phyloP scores from a whole-genome alignment of 306 rosid species.

The Sicyos edulis region DNA sequence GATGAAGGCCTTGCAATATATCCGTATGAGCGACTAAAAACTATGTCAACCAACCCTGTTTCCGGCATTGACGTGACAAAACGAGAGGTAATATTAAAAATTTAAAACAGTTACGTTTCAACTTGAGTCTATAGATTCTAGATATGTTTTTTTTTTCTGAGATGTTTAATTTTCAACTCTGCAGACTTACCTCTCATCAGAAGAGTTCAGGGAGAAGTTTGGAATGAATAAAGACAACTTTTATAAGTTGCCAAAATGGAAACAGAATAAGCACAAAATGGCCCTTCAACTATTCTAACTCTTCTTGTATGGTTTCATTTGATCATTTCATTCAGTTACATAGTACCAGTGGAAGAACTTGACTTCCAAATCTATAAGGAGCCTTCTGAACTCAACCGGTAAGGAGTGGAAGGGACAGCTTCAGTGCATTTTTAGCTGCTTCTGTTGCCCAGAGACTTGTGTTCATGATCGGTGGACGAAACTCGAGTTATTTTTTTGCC shows the following conservation, averaged over 20 bases:
- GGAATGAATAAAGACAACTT: constrained; percentile 69
- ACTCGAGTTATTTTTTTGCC: constrained; percentile 23
- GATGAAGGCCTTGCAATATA: constrained; percentile 62
- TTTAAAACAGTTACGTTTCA: constrained; percentile 11
- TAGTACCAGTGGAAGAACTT: constrained; percentile 48
- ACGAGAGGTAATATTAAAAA: constrained; percentile 61
- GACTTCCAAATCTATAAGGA: constrained; percentile 27
- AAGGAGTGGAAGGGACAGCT: constrained; percentile 66
- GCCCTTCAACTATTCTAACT: constrained; percentile 75
- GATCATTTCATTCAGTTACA: constrained; percentile 28
- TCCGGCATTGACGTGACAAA: constrained; percentile 78
- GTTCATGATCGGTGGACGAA: constrained; percentile 38
- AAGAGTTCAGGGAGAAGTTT: constrained; percentile 67
- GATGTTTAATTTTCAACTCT: constrained; percentile 28
- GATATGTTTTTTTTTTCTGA: constrained; percentile 23
- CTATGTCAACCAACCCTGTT: constrained; percentile 52
- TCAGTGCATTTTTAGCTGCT: constrained; percentile 72
- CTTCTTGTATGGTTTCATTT: constrained; percentile 23
- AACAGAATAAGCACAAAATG: constrained; percentile 95
- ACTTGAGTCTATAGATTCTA: constrained; percentile 8
- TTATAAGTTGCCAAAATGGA: constrained; percentile 89
- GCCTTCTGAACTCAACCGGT: constrained; percentile 34
- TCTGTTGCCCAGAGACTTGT: constrained; percentile 64
- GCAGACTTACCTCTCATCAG: constrained; percentile 82
- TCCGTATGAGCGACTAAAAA: constrained; percentile 69